These are phyloP conservation scores for Sordariomycetes sp. DNA, from an alignment of 2,329 filamentous ascomycete genomes.

Conservation along the genomic window DNA sequence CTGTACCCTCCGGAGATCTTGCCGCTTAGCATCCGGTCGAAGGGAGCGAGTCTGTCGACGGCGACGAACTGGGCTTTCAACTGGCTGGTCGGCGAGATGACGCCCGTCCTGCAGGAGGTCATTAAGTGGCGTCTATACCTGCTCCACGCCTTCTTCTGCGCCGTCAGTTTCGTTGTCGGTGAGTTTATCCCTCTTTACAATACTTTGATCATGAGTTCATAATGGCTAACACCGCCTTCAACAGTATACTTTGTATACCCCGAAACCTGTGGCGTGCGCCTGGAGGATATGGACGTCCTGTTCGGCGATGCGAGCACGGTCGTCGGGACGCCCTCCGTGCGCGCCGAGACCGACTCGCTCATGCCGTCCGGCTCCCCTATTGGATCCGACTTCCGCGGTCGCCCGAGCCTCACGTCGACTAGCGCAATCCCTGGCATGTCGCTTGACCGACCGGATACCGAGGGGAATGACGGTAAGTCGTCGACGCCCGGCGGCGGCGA, in stretches of 20 bases:
- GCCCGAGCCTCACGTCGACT: conserved; percentile 39
- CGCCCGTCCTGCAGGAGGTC: conserved; percentile 78
- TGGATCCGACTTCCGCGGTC: conserved; percentile 57
- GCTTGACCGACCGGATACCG: conserved; percentile 55
- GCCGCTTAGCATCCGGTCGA: conserved; percentile 89
- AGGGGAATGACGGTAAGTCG: conserved; percentile 30
- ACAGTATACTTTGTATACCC: conserved; percentile 95
- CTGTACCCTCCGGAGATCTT: conserved; percentile 97
- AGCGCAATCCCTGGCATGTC: conserved; percentile 67
- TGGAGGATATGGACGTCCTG: conserved; percentile 92
- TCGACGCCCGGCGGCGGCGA: conserved; percentile 17
- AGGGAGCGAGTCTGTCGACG: conserved; percentile 91
- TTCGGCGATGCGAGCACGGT: conserved; percentile 88
- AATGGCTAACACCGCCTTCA: neutral
- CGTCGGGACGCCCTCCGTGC: conserved; percentile 61
- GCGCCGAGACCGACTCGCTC: conserved; percentile 66
- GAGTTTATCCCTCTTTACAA: conserved; percentile 24
- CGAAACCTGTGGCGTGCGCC: conserved; percentile 84
- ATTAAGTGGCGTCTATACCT: conserved; percentile 93
- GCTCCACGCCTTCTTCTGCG: conserved; percentile 93
- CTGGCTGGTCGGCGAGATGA: conserved; percentile 92
- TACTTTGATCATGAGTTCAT: neutral
- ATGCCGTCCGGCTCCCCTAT: conserved; percentile 59
- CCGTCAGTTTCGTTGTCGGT: conserved; percentile 91
- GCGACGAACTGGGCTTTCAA: conserved; percentile 98